phyloP scores from a whole-genome alignment of 805 yeast species.

The Metschnikowia similis region DNA sequence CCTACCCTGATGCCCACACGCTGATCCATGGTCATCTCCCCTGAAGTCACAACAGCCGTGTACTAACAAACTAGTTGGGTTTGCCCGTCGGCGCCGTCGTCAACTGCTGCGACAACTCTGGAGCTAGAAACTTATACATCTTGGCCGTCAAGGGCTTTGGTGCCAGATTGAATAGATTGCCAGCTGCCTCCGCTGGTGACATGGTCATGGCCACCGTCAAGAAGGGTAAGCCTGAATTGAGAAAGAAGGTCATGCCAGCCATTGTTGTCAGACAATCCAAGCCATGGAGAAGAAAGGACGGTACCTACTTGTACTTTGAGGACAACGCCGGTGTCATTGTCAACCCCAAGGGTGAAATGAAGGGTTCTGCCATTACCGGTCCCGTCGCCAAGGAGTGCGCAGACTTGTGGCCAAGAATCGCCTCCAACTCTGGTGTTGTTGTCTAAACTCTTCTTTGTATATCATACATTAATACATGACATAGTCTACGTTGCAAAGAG shows the following conservation, averaged over 20 bases:
- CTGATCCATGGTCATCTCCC: not conserved
- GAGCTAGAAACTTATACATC: slow-evolving; percentile 99
- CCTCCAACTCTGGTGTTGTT: slow-evolving; percentile 99
- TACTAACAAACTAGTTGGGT: slow-evolving; percentile 70
- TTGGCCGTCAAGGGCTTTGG: slow-evolving; percentile 98
- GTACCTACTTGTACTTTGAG: slow-evolving; percentile 98
- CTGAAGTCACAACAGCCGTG: not conserved
- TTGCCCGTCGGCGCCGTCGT: slow-evolving; percentile 99
- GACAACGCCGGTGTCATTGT: slow-evolving; percentile 99
- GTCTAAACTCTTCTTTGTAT: slow-evolving; percentile 53
- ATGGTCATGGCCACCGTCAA: slow-evolving; percentile 99
- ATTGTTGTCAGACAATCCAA: slow-evolving; percentile 98
- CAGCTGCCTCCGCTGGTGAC: slow-evolving; percentile 99
- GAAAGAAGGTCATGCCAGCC: slow-evolving; percentile 99
- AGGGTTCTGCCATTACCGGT: slow-evolving; percentile 99
- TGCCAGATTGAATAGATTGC: slow-evolving; percentile 99
- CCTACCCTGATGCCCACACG: too few relatives aligned
- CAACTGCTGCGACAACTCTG: slow-evolving; percentile 99
- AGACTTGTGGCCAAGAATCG: slow-evolving; percentile 99
- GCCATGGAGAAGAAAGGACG: slow-evolving; percentile 99
- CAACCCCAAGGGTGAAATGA: slow-evolving; percentile 99
- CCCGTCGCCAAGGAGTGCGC: slow-evolving; percentile 99
- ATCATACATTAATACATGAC: slow-evolving; percentile 19
- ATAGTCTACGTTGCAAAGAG: slow-evolving; percentile 4
- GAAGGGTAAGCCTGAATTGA: slow-evolving; percentile 99